Conservation (phyloP, 306 rosid species). For the Vigna radiata region DNA sequence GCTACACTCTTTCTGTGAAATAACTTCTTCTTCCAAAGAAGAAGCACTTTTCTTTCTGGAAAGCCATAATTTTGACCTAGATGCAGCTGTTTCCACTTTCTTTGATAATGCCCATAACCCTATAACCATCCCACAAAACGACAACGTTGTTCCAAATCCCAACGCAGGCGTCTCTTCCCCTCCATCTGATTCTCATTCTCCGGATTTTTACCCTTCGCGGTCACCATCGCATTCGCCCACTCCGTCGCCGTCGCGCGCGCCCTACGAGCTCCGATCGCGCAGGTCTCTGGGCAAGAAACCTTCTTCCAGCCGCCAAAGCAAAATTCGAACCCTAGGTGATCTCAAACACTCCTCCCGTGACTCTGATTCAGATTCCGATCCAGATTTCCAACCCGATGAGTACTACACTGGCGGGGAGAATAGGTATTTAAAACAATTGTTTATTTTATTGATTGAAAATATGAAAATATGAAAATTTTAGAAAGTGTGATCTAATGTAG, state of each 20-base stretch:
- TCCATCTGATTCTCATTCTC: constrained; percentile 54
- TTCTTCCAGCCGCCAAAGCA: constrained; percentile 54
- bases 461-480: neutral
- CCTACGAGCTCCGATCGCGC: constrained; percentile 83
- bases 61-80: constrained; percentile 84
- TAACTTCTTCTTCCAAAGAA: constrained; percentile 75
- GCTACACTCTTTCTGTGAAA: constrained; percentile 76
- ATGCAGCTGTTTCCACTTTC: constrained; percentile 89
- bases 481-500: neutral
- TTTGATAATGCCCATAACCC: constrained; percentile 47
- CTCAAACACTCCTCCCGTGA: constrained; percentile 58
- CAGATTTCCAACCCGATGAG: constrained; percentile 75
- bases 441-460: neutral
- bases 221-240: constrained; percentile 52
- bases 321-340: constrained; percentile 71
- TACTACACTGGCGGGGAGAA: constrained; percentile 91
- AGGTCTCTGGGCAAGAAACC: constrained; percentile 55
- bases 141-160: neutral
- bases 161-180: constrained; percentile 31
- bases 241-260: constrained; percentile 56
- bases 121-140: neutral
- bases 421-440: constrained; percentile 53
- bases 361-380: constrained; percentile 60
- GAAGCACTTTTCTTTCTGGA: constrained; percentile 89
- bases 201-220: constrained; percentile 45